Conservation (phyloP, 2,329 filamentous ascomycete genomes). For the Aphanocladium album region DNA sequence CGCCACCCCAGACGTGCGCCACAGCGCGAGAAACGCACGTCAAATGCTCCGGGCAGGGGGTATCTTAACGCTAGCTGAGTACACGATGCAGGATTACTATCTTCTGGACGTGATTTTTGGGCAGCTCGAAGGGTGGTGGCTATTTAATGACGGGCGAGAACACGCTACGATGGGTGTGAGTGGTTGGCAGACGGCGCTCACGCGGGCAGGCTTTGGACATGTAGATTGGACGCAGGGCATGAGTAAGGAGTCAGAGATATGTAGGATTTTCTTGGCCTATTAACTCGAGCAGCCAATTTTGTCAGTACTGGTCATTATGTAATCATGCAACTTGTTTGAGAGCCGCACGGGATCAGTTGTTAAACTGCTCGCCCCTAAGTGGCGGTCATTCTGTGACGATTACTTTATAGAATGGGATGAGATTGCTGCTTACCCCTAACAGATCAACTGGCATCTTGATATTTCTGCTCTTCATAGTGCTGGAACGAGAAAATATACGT, state of each 20-base stretch:
- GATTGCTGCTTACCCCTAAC: no score
- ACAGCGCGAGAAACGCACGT: not conserved
- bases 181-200: not conserved
- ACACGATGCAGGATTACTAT: not conserved
- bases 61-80: not conserved
- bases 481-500: no score
- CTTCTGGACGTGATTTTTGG: not conserved
- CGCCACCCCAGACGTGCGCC: not conserved
- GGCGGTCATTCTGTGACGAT: no score
- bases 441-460: no score
- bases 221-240: not conserved
- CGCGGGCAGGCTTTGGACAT: not conserved
- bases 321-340: no score
- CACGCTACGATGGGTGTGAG: not conserved
- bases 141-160: not conserved
- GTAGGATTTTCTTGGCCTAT: not conserved
- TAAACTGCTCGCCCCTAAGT: no score
- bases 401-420: no score
- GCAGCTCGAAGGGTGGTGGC: constrained; percentile 2
- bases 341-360: no score
- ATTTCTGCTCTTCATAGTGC: no score
- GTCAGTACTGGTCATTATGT: no score
- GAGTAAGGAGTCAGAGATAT: not conserved
- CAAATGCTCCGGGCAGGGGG: not conserved
- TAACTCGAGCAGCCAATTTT: no score